Percentiles rank a stretch among this genome's conserved stretches.
Conservation (phyloP, 352 stramenopile species). For the Pythium vanterpoolii region DNA sequence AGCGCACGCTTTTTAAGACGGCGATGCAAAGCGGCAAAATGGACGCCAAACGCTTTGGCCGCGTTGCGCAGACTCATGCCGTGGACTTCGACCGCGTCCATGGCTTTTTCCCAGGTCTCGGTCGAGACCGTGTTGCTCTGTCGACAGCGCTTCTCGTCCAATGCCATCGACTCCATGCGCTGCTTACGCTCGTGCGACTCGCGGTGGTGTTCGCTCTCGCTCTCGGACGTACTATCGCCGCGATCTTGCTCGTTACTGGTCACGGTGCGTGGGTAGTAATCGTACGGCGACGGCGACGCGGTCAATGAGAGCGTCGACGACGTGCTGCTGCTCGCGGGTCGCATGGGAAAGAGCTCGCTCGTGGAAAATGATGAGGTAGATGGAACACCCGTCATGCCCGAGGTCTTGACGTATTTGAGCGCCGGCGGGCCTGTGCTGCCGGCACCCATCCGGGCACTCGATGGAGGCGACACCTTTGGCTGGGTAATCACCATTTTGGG, state of each 20-base stretch:
- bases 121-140: constrained; percentile 55
- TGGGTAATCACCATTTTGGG: not conserved
- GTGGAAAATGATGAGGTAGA: not conserved
- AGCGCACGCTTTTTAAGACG: constrained; percentile 63
- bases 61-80: constrained; percentile 67
- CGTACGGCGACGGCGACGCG: constrained; percentile 9
- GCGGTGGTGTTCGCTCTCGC: constrained; percentile 28
- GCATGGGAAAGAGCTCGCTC: constrained; percentile 4
- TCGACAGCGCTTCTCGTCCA: constrained; percentile 26
- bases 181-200: constrained; percentile 16
- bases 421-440: not conserved
- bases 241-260: constrained; percentile 15
- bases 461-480: not conserved
- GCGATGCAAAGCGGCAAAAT: constrained; percentile 64
- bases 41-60: constrained; percentile 54
- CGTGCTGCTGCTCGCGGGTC: constrained; percentile 6
- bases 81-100: constrained; percentile 61
- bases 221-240: constrained; percentile 30
- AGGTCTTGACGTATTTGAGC: constrained; percentile 9
- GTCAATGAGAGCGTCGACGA: constrained; percentile 6
- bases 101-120: constrained; percentile 63
- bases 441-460: not conserved
- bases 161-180: constrained; percentile 9
- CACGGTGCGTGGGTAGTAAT: constrained; percentile 16
- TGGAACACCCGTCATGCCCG: not conserved